phyloP scores from a whole-genome alignment of 2,329 filamentous ascomycete species.

The Neocatenulostroma microsporum region DNA sequence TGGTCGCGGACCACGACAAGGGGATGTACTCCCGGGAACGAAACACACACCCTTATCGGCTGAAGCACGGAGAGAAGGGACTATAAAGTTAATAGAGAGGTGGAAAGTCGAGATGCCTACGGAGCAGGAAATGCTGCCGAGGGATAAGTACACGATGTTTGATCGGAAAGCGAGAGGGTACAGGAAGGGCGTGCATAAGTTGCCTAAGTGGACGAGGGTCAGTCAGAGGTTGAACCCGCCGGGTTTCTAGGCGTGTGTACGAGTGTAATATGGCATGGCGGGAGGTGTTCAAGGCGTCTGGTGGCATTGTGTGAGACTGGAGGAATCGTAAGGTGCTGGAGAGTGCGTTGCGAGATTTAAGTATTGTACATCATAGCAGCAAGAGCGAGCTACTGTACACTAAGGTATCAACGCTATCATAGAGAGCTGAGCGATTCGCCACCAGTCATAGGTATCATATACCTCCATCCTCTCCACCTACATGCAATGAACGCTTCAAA shows the following conservation, averaged over 20 bases:
- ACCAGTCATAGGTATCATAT: no score
- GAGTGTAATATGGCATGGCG: no score
- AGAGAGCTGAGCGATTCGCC: no score
- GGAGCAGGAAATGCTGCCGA: constrained; percentile 89
- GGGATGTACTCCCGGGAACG: constrained; percentile 18
- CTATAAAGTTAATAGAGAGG: constrained; percentile 67
- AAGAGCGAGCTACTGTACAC: background rate
- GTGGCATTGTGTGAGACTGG: background rate
- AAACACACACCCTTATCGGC: constrained; percentile 14
- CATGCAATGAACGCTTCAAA: no score
- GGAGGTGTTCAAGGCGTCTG: background rate
- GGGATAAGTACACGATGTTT: constrained; percentile 97
- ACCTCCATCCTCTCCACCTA: no score
- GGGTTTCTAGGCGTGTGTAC: constrained; percentile 60
- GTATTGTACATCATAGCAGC: background rate
- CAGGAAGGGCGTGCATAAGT: constrained; percentile 86
- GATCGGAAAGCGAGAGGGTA: constrained; percentile 94
- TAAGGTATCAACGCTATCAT: no score
- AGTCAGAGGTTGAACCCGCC: constrained; percentile 91
- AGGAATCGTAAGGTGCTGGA: background rate
- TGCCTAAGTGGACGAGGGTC: constrained; percentile 79
- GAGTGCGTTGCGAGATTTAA: background rate
- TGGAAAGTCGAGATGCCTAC: constrained; percentile 97
- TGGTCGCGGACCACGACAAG: constrained; percentile 26
- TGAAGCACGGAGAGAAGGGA: constrained; percentile 39